These are phyloP conservation scores for Chlamydomonas sp. DNA, from an alignment of 139 green algal genomes.

Conservation along the genomic window DNA sequence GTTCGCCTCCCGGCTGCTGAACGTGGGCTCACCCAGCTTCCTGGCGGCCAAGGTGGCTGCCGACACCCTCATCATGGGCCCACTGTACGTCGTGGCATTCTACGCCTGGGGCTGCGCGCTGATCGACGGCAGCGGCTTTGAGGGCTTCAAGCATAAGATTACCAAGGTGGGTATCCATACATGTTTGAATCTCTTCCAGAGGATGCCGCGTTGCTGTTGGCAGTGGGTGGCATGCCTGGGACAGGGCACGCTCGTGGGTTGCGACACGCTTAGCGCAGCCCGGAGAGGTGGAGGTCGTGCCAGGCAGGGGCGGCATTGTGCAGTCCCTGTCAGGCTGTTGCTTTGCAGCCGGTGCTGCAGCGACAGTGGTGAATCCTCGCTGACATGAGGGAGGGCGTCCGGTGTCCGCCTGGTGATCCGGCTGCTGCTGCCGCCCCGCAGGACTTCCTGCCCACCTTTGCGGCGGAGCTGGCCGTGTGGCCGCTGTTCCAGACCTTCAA, in stretches of 20 bases:
- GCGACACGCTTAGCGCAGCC: no score
- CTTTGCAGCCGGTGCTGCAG: no score
- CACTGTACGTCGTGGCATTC: constrained; percentile 55
- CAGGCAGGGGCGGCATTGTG: no score
- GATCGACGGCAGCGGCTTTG: constrained; percentile 42
- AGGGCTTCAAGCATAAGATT: constrained; percentile 51
- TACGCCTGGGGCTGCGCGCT: constrained; percentile 51
- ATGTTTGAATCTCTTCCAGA: no score
- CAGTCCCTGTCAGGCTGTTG: no score
- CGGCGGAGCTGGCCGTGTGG: constrained; percentile 56
- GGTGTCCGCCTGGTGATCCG: no score
- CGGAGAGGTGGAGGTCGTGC: no score
- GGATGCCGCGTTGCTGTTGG: no score
- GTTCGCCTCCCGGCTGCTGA: not conserved
- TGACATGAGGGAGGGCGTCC: not conserved
- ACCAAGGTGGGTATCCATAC: not conserved
- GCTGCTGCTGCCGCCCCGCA: not conserved
- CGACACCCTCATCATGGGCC: constrained; percentile 54
- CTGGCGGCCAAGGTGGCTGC: constrained; percentile 16
- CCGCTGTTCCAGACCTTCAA: constrained; percentile 59
- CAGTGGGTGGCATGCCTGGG: no score
- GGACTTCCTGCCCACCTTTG: constrained; percentile 59
- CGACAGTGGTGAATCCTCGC: no score
- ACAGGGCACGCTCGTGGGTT: no score
- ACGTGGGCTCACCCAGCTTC: not conserved